Evolutionary conservation across 2,329 filamentous ascomycete genomes (phyloP).

Genomic region (Blastomyces parvus): DNA sequence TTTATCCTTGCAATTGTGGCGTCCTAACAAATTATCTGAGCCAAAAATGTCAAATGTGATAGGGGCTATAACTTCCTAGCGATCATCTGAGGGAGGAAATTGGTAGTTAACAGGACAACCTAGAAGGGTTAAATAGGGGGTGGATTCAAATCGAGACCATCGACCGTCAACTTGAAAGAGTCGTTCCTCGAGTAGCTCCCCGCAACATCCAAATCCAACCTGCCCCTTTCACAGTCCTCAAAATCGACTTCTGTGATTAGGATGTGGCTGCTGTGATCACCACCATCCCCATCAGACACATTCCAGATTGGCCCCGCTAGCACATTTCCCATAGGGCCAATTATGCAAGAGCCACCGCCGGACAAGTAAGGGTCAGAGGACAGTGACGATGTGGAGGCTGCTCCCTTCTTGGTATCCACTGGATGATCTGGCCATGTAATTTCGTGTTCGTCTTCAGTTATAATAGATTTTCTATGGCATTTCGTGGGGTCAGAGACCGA

Average conservation of each 20-base stretch:
- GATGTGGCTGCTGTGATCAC: slow-evolving; percentile 49
- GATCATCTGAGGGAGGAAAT: background rate
- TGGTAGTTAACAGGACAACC: background rate
- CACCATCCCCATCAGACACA: slow-evolving; percentile 26
- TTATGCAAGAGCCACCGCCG: slow-evolving; percentile 72
- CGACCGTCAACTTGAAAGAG: slow-evolving; percentile 50
- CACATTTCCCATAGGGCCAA: slow-evolving; percentile 70
- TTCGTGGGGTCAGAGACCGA: background rate
- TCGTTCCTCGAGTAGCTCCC: slow-evolving; percentile 76
- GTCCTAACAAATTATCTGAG: background rate
- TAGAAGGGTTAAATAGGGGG: slow-evolving; percentile 33
- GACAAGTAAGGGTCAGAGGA: slow-evolving; percentile 47
- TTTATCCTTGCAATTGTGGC: background rate
- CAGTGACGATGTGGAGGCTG: slow-evolving; percentile 6
- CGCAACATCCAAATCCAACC: slow-evolving; percentile 72
- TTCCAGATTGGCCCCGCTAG: slow-evolving; percentile 78
- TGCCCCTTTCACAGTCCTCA: slow-evolving; percentile 73
- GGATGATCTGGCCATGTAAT: slow-evolving; percentile 27
- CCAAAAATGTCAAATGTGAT: background rate
- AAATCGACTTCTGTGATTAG: slow-evolving; percentile 69
- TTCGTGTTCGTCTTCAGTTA: slow-evolving; percentile 31
- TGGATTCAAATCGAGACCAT: slow-evolving; percentile 51
- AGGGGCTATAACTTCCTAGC: background rate
- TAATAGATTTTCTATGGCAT: slow-evolving; percentile 12
- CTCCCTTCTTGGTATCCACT: slow-evolving; percentile 15